Percentiles rank a stretch among this genome's conserved stretches.
These are phyloP conservation scores for Trichoderma sp. DNA, from an alignment of 2,329 filamentous ascomycete species.

Conservation along the genomic window DNA sequence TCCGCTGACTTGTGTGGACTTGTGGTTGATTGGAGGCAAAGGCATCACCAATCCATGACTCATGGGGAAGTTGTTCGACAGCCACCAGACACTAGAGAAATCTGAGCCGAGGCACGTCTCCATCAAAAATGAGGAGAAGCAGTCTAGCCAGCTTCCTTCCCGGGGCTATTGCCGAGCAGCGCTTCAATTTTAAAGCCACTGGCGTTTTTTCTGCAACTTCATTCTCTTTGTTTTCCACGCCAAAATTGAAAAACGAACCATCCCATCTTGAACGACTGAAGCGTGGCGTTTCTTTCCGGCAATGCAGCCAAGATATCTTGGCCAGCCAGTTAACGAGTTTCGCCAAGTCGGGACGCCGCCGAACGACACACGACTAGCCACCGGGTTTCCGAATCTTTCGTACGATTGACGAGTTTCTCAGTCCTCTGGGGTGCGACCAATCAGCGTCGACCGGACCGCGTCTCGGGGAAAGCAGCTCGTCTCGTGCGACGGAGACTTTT, in stretches of 20 bases:
- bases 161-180: not conserved
- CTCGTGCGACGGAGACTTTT: not conserved
- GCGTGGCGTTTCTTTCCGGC: not conserved
- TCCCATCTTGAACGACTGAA: not conserved
- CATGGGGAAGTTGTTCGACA: not conserved
- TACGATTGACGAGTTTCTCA: not conserved
- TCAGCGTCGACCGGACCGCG: not conserved
- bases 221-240: not conserved
- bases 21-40: not conserved
- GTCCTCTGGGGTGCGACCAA: not conserved
- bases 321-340: not conserved
- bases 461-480: not conserved
- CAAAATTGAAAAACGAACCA: not conserved
- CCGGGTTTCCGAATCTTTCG: not conserved
- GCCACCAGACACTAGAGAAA: not conserved
- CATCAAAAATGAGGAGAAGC: constrained; percentile 7
- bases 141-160: not conserved
- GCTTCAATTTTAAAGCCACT: not conserved
- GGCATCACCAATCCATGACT: not conserved
- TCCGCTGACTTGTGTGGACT: not conserved
- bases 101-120: constrained; percentile 1
- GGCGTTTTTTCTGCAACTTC: not conserved
- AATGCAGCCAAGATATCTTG: not conserved
- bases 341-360: not conserved
- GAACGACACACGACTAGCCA: not conserved